A percentile compares a stretch with the other conserved stretches of the same genome.
These are phyloP conservation scores for Cyclotella baltica DNA, from an alignment of 108 stramenopile genomes.

Conservation along the genomic window DNA sequence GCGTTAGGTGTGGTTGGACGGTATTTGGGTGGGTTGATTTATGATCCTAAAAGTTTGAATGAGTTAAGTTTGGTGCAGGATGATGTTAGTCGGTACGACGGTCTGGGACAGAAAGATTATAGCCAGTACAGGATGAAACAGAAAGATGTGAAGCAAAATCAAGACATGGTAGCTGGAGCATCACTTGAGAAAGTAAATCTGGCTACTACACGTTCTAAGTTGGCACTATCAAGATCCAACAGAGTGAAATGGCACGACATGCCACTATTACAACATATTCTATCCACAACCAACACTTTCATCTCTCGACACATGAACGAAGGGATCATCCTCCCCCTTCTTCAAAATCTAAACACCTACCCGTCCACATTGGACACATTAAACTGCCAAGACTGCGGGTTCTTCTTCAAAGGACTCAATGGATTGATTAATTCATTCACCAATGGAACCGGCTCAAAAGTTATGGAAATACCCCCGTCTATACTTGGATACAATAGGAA, in stretches of 20 bases:
- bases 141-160: neutral
- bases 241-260: conserved; percentile 22
- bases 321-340: conserved; percentile 38
- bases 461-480: conserved; percentile 35
- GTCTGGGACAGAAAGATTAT: too few species aligned
- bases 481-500: conserved; percentile 45
- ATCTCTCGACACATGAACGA: conserved; percentile 51
- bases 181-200: neutral
- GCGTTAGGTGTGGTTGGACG: conserved; percentile 23
- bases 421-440: conserved; percentile 63
- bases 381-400: conserved; percentile 56
- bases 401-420: conserved; percentile 71
- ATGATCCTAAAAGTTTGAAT: conserved; percentile 1
- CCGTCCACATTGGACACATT: neutral
- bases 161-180: neutral
- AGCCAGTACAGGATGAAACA: too few species aligned
- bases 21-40: conserved; percentile 36
- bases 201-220: neutral
- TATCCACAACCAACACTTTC: conserved; percentile 33
- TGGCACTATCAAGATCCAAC: neutral
- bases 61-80: neutral
- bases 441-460: conserved; percentile 20
- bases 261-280: conserved; percentile 42
- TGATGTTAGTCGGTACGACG: too few species aligned
- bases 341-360: conserved; percentile 35